A percentile compares a stretch with the other conserved stretches of the same genome.
These are phyloP conservation scores for Entomortierella lignicola DNA, from an alignment of 192 early-diverging fungal species.

Conservation along the genomic window DNA sequence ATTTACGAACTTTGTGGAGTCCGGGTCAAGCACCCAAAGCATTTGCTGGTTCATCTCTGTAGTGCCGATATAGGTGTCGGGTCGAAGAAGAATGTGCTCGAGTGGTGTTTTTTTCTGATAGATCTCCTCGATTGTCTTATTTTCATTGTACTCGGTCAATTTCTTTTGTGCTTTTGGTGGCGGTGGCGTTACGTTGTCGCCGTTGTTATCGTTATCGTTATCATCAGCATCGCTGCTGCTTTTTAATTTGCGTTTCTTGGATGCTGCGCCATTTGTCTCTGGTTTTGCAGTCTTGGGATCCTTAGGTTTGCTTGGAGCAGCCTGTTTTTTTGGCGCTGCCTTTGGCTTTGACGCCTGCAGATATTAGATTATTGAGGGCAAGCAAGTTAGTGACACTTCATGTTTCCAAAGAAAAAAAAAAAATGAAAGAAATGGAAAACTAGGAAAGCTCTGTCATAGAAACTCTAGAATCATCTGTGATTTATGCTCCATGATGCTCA, in stretches of 20 bases:
- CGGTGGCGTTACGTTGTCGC: constrained; percentile 19
- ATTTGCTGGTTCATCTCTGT: constrained; percentile 81
- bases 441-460: too few species aligned
- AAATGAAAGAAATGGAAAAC: neutral
- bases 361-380: too few species aligned
- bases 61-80: constrained; percentile 97
- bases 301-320: constrained; percentile 12
- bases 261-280: neutral
- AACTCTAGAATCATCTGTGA: neutral
- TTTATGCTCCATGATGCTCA: neutral
- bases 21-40: constrained; percentile 89
- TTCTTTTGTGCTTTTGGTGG: constrained; percentile 43
- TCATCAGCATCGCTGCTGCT: constrained; percentile 5
- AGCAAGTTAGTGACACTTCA: too few species aligned
- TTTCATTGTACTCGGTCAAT: constrained; percentile 30
- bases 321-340: constrained; percentile 14
- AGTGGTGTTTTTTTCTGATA: constrained; percentile 96
- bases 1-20: constrained; percentile 67
- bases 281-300: constrained; percentile 5
- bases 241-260: constrained; percentile 44
- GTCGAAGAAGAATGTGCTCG: constrained; percentile 94
- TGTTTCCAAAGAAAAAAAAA: too few species aligned
- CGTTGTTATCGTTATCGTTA: constrained; percentile 10
- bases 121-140: constrained; percentile 80
- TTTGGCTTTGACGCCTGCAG: constrained; percentile 7